Evolutionary conservation across 371 early-diverging fungal genomes (phyloP), one percentile per base, ranked within the genome.

Genomic region (Mortierella sp.): DNA sequence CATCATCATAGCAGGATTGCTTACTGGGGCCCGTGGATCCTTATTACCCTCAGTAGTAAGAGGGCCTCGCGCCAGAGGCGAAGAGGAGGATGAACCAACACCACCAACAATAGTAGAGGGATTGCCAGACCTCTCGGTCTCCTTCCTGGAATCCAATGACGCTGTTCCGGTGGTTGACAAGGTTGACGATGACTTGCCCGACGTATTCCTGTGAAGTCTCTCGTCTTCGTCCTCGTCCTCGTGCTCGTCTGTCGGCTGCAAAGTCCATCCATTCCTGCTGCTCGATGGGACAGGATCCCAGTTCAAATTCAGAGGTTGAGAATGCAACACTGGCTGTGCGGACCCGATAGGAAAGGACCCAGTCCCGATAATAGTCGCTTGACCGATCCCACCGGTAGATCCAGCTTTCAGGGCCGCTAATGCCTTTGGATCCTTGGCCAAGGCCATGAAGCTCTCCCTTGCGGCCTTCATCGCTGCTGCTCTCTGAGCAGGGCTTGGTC

Each of bases 291-390:
- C 41, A 16, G 54, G 47, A 49, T 54, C 47, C 56, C 43, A 48
- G 37, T 56, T 63, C 67, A 59, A 37, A 41, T 58, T 63, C 52
- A 58, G 58, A 49, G 62, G 67, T 27, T 24, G 50, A 22, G 62
- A 44, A n/a, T 72, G 73, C 57, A 67, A 39, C 45, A 72, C 57
- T 54, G 73, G 73, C 63, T 72, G 73, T 53, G 62, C 54, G 52
- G 73, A 72, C 63, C 73, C 73, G 63, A 62, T 67, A 72, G 73
- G 67, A 67, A 72, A 72, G 56, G 73, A 72, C 49, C 73, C 73
- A 72, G 73, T 72, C 59, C 67, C 73, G 67, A 72, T 72, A 72
- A 72, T 72, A 72, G 73, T 72, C 67, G 73, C 67, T 49, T 72
- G 73, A 67, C 73, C 67, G 59, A 55, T 67, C 47, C 73, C 73